A percentile compares a stretch with the other conserved stretches of the same genome.
Evolutionary conservation across 2,329 filamentous ascomycete genomes (phyloP).

Genomic region (Elsinoe fawcettii): DNA sequence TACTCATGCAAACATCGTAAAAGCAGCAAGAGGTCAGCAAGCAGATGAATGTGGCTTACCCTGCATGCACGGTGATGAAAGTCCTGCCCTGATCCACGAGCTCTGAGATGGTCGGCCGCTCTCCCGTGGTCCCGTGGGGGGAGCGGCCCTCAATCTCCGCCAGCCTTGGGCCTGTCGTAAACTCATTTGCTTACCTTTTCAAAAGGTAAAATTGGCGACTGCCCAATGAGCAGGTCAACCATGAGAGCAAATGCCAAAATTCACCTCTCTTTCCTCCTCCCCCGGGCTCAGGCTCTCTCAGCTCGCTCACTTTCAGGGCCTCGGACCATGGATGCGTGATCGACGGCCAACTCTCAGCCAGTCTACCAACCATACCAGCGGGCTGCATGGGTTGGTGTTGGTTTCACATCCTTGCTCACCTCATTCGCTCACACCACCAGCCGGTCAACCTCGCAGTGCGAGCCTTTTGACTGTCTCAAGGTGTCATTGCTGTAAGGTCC

Average conservation of each 20-base stretch:
- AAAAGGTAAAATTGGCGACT: not conserved
- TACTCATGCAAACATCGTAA: not conserved
- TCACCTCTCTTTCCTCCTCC: not conserved
- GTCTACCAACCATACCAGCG: constrained; percentile 3
- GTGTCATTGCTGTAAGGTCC: constrained; percentile 9
- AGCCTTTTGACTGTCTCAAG: constrained; percentile 1
- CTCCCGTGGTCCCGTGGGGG: not conserved
- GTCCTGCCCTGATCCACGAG: not conserved
- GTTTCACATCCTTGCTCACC: constrained; percentile 11
- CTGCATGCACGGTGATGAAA: not conserved
- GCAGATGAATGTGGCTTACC: not conserved
- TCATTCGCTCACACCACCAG: constrained; percentile 7
- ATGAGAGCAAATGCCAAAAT: not conserved
- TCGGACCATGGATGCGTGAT: constrained; percentile 9
- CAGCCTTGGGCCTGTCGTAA: not conserved
- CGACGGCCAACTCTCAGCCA: constrained; percentile 9
- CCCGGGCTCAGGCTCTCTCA: not conserved
- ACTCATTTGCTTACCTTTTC: not conserved
- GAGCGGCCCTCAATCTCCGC: not conserved
- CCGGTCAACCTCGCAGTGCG: constrained; percentile 2
- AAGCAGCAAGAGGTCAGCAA: not conserved
- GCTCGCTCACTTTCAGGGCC: not conserved
- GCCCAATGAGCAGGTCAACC: not conserved
- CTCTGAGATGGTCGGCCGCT: not conserved
- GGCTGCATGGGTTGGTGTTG: constrained; percentile 11